A percentile compares a stretch with the other conserved stretches of the same genome.
These are phyloP conservation scores for Endocalyx cinctus DNA, from an alignment of 2,329 filamentous ascomycete species.

Conservation along the genomic window DNA sequence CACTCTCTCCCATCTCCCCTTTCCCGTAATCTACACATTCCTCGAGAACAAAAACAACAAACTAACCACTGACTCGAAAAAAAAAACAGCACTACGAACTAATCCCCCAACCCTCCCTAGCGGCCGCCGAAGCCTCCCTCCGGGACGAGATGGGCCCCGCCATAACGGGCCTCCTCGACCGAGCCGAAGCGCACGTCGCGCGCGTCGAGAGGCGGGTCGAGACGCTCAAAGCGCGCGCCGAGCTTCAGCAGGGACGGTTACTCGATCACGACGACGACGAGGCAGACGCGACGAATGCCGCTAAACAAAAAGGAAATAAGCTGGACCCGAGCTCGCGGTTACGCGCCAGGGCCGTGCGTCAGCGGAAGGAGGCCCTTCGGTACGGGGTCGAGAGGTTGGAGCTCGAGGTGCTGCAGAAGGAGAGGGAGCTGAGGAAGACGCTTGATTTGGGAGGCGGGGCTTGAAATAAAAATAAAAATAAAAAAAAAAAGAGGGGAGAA, in stretches of 20 bases:
- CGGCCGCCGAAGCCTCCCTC: conserved; percentile 75
- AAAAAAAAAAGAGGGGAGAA: background rate
- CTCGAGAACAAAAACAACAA: background rate
- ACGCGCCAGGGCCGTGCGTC: conserved; percentile 57
- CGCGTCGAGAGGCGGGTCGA: conserved; percentile 80
- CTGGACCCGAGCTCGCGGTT: conserved; percentile 37
- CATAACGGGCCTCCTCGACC: conserved; percentile 70
- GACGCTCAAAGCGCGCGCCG: conserved; percentile 74
- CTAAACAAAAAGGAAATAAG: background rate
- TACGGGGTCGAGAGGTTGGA: conserved; percentile 85
- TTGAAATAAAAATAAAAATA: background rate
- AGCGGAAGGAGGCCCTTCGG: conserved; percentile 79
- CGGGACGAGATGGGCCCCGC: conserved; percentile 88
- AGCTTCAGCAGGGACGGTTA: conserved; percentile 74
- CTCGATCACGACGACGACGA: background rate
- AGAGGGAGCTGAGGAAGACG: conserved; percentile 52
- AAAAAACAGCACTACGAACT: conserved; percentile 77
- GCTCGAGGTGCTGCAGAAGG: conserved; percentile 76
- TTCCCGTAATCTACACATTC: background rate
- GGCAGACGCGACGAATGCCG: background rate
- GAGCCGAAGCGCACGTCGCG: conserved; percentile 79
- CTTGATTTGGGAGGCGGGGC: conserved; percentile 32
- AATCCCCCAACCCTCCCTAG: conserved; percentile 78
- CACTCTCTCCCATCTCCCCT: background rate
- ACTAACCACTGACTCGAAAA: conserved; percentile 1